Base-by-base conservation (phyloP, 148 eudicot genomes). In the Fallopia convolvulus region DNA sequence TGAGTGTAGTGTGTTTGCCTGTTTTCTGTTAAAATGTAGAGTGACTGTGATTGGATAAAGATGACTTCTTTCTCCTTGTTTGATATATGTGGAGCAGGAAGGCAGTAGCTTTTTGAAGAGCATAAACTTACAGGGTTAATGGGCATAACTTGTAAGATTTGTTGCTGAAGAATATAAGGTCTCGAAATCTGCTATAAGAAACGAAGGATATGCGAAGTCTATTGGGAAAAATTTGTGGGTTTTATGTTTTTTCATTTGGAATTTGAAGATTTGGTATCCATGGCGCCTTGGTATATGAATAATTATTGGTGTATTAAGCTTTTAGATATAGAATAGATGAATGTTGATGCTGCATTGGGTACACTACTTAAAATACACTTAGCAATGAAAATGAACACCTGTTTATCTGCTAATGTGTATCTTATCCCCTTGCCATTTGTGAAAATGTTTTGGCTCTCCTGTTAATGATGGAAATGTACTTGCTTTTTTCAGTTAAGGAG, bases 401-500 rank as follows among this genome's bases (percentile, higher is more conserved):
- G 61, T 1, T 1, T 18, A 6, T n/a, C 1, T 55, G 9, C 20
- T 21, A 21, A 60, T 60, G 4, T 12, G 20, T 61, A 23, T 63
- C 15, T 3, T 61, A 12, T 26, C 20, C 8, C 6, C 0, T 17
- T 26, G 11, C 3, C 39, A 23, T 13, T 30, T 63, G 1, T 63
- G 39, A 63, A 14, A 52, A 9, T 4, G 40, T 4, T 66, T 14
- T 3, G 9, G 23, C 15, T 66, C 12, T 32, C n/a, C 23, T 17
- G 11, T 7, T 46, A 21, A 13, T 46, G 7, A 36, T 33, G 68
- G 58, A 26, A 33, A 13, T 26, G 11, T 17, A 5, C 33, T 76
- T 30, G n/a, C n/a, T 33, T 13, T 13, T 44, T 44, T 13, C 79
- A 93, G 98, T 88, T 74, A 88, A 87, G 80, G 96, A 89, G 77